Conservation (phyloP, 768 basidiomycete species). For the Suillus americanus region DNA sequence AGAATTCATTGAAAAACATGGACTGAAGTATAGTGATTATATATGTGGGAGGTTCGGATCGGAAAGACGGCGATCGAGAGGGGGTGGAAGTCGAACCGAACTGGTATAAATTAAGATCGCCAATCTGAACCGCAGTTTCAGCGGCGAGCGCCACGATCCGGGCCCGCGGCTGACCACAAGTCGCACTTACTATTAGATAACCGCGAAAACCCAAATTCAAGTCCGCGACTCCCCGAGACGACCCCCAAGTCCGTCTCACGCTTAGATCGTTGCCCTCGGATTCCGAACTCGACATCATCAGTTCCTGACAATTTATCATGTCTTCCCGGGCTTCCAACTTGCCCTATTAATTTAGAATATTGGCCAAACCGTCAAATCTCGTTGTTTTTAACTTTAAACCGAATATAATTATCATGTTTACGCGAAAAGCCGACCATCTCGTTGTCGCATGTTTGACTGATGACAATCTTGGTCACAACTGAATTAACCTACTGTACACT, state of each 20-base stretch:
- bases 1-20: background rate
- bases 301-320: too few relatives aligned
- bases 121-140: background rate
- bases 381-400: too few relatives aligned
- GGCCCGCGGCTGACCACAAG: too few relatives aligned
- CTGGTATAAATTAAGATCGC: slow-evolving; percentile 1
- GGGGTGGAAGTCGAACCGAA: background rate
- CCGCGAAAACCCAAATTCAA: background rate
- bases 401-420: too few relatives aligned
- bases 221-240: background rate
- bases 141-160: background rate
- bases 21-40: background rate
- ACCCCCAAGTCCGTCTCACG: too few relatives aligned
- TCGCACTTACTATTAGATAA: too few relatives aligned
- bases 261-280: background rate
- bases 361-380: too few relatives aligned
- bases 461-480: background rate
- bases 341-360: too few relatives aligned
- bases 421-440: background rate
- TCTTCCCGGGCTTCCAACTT: too few relatives aligned
- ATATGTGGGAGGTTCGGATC: background rate
- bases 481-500: background rate
- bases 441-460: too few relatives aligned
- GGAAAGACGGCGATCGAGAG: too few relatives aligned
- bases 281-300: background rate